These are phyloP conservation scores for Macrotyloma uniflorum DNA, from an alignment of 306 rosid genomes.

Conservation along the genomic window DNA sequence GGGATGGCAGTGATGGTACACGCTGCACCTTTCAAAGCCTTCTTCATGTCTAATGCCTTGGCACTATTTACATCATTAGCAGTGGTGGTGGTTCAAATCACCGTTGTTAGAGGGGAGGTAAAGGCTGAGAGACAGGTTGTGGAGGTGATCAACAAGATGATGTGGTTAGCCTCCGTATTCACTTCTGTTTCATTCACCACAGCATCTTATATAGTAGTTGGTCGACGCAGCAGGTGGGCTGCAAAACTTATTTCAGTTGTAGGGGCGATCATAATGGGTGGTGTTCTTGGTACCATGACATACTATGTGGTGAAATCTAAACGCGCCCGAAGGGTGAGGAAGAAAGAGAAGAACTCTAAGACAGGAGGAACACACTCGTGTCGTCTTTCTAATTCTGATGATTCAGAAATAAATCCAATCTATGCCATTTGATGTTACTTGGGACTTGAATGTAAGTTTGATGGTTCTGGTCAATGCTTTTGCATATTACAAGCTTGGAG, in stretches of 20 bases:
- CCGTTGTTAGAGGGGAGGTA: slow-evolving; percentile 79
- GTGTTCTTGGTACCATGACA: slow-evolving; percentile 82
- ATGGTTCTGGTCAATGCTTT: slow-evolving; percentile 16
- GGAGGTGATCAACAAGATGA: slow-evolving; percentile 83
- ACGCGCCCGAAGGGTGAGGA: slow-evolving; percentile 56
- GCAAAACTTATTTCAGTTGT: slow-evolving; percentile 65
- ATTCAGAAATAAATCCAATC: slow-evolving; percentile 67
- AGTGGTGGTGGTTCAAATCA: slow-evolving; percentile 90
- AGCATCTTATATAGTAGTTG: slow-evolving; percentile 77
- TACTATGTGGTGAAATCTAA: slow-evolving; percentile 75
- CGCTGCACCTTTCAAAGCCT: slow-evolving; percentile 60
- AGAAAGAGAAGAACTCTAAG: slow-evolving; percentile 54
- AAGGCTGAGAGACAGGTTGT: slow-evolving; percentile 77
- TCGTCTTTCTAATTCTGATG: slow-evolving; percentile 62
- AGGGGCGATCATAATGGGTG: slow-evolving; percentile 63
- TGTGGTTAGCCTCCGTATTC: slow-evolving; percentile 90
- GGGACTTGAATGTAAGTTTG: slow-evolving; percentile 26
- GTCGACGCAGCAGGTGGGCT: slow-evolving; percentile 75
- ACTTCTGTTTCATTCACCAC: slow-evolving; percentile 74
- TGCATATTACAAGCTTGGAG: slow-evolving; percentile 17
- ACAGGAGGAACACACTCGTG: slow-evolving; percentile 24
- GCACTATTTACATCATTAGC: slow-evolving; percentile 80
- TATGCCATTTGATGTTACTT: slow-evolving; percentile 54
- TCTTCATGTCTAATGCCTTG: slow-evolving; percentile 70
- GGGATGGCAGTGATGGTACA: slow-evolving; percentile 63